Percentiles rank a stretch among this genome's conserved stretches.
Conservation (phyloP, 805 yeast genomes). For the Pichia paraexigua region DNA sequence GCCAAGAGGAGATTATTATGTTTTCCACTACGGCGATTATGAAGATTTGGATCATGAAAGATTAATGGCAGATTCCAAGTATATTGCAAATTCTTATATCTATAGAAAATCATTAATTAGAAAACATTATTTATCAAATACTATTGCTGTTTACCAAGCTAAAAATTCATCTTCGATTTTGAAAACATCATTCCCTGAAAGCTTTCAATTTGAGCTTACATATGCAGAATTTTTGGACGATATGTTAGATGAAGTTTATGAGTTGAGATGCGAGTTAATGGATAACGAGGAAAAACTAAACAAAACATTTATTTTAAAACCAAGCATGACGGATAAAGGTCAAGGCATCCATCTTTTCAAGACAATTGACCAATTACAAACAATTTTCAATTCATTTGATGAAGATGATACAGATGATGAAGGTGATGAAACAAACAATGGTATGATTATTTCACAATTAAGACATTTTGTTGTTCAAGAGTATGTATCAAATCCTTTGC, state of each 20-base stretch:
- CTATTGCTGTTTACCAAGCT: slow-evolving; percentile 63
- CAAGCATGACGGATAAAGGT: slow-evolving; percentile 95
- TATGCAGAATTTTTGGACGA: slow-evolving; percentile 96
- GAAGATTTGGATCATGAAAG: slow-evolving; percentile 79
- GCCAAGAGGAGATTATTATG: slow-evolving; percentile 19
- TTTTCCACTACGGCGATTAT: slow-evolving; percentile 82
- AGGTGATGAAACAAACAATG: slow-evolving; percentile 43
- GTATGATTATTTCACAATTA: slow-evolving; percentile 76
- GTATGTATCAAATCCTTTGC: slow-evolving; percentile 61
- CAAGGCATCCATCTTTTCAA: slow-evolving; percentile 86
- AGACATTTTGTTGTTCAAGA: slow-evolving; percentile 89
- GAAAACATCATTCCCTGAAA: slow-evolving; percentile 55
- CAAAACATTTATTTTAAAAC: slow-evolving; percentile 83
- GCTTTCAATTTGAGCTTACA: slow-evolving; percentile 78
- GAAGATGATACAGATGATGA: slow-evolving; percentile 60
- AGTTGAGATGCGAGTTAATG: slow-evolving; percentile 71
- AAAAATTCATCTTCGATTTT: slow-evolving; percentile 69
- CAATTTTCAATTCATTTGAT: slow-evolving; percentile 78
- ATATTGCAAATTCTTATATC: slow-evolving; percentile 70
- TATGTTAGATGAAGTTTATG: slow-evolving; percentile 86
- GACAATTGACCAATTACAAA: slow-evolving; percentile 72
- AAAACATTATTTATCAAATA: slow-evolving; percentile 81
- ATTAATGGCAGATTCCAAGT: slow-evolving; percentile 36
- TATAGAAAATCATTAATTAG: slow-evolving; percentile 87
- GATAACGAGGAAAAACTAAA: slow-evolving; percentile 29